A percentile compares a stretch with the other conserved stretches of the same genome.
phyloP scores from a whole-genome alignment of 305 asterid species.

The Fraxinus platypoda region DNA sequence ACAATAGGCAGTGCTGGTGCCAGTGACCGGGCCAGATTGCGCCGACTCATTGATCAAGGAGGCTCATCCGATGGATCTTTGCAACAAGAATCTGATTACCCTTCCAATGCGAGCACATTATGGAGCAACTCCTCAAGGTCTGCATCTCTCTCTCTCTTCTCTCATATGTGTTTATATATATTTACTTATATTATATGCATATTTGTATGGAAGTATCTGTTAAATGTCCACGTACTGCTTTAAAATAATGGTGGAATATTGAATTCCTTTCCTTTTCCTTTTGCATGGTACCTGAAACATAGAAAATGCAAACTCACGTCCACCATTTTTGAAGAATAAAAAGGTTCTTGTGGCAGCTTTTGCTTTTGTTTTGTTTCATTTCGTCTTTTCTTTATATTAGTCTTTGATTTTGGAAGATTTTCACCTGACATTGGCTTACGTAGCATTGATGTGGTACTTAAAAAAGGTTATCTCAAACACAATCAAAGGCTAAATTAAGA shows the following conservation, averaged over 20 bases:
- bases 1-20: slow-evolving; percentile 42
- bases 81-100: slow-evolving; percentile 53
- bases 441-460: slow-evolving; percentile 2
- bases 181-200: background rate
- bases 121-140: slow-evolving; percentile 93
- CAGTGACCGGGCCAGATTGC: slow-evolving; percentile 34
- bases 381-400: slow-evolving; percentile 13
- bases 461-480: slow-evolving; percentile 20
- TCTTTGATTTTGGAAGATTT: slow-evolving; percentile 31
- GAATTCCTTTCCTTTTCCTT: slow-evolving; percentile 35
- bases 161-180: background rate
- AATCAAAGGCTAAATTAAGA: slow-evolving; percentile 29
- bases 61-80: slow-evolving; percentile 47
- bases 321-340: slow-evolving; percentile 42
- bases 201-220: background rate
- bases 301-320: slow-evolving; percentile 49
- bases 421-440: slow-evolving; percentile 39
- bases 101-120: slow-evolving; percentile 51
- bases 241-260: slow-evolving; percentile 27
- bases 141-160: background rate
- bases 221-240: slow-evolving; percentile 27
- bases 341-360: slow-evolving; percentile 62
- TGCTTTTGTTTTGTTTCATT: slow-evolving; percentile 41
- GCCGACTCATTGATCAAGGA: slow-evolving; percentile 46
- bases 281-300: slow-evolving; percentile 62